These are phyloP conservation scores for Chrysanthemum makinoi DNA, from an alignment of 129 eudicot species.

Conservation along the genomic window DNA sequence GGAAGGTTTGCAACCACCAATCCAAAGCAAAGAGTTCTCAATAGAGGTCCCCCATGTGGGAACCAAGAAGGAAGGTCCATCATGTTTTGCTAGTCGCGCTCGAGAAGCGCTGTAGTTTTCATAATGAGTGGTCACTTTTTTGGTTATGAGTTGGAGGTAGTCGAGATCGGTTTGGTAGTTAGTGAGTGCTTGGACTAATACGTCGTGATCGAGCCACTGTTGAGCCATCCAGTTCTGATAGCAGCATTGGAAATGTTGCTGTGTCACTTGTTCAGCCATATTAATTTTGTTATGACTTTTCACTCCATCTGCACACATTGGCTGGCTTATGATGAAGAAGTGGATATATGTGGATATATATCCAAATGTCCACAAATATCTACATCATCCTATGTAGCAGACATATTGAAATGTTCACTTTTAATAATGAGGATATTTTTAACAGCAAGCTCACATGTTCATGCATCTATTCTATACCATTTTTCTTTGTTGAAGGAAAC, in stretches of 20 bases:
- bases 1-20: conserved; percentile 45
- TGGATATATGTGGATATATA: conserved; percentile 16
- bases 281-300: background rate
- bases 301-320: conserved; percentile 8
- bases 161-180: conserved; percentile 17
- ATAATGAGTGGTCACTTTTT: conserved; percentile 38
- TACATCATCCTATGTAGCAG: no score
- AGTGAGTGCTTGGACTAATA: conserved; percentile 31
- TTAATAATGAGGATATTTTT: no score
- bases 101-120: conserved; percentile 34
- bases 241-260: conserved; percentile 30
- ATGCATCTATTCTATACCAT: no score
- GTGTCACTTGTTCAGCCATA: conserved; percentile 27
- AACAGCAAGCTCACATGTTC: no score
- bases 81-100: conserved; percentile 33
- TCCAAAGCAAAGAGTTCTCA: conserved; percentile 46
- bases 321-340: background rate
- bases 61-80: conserved; percentile 34
- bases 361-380: background rate
- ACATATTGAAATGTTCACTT: no score
- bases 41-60: conserved; percentile 45
- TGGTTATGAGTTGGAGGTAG: conserved; percentile 27
- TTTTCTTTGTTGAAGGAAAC: no score
- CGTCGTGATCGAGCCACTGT: conserved; percentile 42
- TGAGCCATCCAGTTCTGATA: conserved; percentile 44